A percentile compares a stretch with the other conserved stretches of the same genome.
Evolutionary conservation across 2,329 filamentous ascomycete species (phyloP).

Genomic region (Ophiostoma ulmi): DNA sequence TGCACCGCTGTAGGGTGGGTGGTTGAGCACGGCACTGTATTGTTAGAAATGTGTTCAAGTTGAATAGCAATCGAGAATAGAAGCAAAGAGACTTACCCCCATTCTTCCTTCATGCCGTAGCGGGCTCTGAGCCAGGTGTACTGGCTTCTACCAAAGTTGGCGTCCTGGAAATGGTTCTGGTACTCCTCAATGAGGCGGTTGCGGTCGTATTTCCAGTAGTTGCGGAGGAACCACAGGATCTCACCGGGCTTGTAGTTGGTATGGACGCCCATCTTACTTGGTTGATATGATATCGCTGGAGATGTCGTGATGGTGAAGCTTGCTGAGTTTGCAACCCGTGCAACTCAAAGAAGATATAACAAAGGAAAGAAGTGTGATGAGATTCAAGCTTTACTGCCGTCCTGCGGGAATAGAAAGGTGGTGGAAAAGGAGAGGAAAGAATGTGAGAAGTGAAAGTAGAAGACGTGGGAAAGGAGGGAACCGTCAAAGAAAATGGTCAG

Average conservation of each 20-base stretch:
- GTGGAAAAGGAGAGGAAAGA: neutral
- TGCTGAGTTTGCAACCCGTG: neutral
- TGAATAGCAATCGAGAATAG: neutral
- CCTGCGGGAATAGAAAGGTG: neutral
- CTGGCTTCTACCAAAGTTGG: constrained; percentile 27
- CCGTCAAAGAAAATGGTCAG: neutral
- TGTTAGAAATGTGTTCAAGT: neutral
- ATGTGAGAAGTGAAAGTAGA: neutral
- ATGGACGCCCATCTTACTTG: constrained; percentile 25
- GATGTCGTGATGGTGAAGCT: neutral
- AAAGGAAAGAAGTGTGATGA: neutral
- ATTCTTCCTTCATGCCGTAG: constrained; percentile 29
- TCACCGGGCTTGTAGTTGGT: constrained; percentile 25
- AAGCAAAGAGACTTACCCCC: constrained; percentile 26
- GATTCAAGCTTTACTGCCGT: neutral
- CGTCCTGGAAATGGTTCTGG: constrained; percentile 21
- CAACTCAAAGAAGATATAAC: neutral
- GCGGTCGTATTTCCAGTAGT: constrained; percentile 27
- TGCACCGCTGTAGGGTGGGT: constrained; percentile 26
- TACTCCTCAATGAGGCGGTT: constrained; percentile 22
- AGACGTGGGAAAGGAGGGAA: constrained; percentile 5
- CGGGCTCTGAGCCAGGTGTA: constrained; percentile 28
- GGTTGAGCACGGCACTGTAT: constrained; percentile 24
- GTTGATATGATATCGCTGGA: neutral
- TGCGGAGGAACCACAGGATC: constrained; percentile 27